Evolutionary conservation across 2,329 filamentous ascomycete genomes (phyloP), one percentile per base, ranked within the genome.

Genomic region (Cytospora paraplurivora): DNA sequence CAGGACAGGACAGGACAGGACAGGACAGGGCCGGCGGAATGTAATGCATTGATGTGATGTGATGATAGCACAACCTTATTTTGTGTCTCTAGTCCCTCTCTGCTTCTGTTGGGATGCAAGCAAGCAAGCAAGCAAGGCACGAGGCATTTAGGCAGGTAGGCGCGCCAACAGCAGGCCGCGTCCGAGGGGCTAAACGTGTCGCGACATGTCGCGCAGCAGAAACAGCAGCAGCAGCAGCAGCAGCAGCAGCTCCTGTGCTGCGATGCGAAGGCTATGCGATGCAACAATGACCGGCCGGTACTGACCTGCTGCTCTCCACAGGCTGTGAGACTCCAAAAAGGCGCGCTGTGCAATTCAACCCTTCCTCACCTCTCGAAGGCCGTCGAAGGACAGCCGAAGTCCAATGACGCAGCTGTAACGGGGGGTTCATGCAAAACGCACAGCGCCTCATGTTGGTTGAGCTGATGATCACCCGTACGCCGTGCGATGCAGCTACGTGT

Each of bases 371-470:
- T 47, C 7, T 4, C 1, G 13, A 44, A 47, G n/a, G 59, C 54
- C 32, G 50, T 33, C 27, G 41, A 38, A 57, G 59, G 50, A 51
- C 49, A 27, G 27, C 19, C 56, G 56, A 41, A 56, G 38, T 49
- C 47, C 54, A 27, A 57, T 50, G 50, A 62, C 59, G 63, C 41
- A 65, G 56, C 59, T 54, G 59, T 65, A 44, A 61, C 59, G 38
- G 47, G 47, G 53, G 50, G 54, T 60, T 60, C 58, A 60, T 60
- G 58, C 58, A 44, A 53, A 27, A 37, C 47, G 58, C 58, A 27
- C 27, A 52, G 50, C 58, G 50, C 51, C 35, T 54, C 50, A 60
- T 41, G 50, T 53, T 60, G 58, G 50, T 11, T 47, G 44, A 47
- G n/a, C 44, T 47, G 44, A 47, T 21, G n/a, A 47, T 8, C 44